Evolutionary conservation across 169 alveolate genomes (phyloP).

Genomic region (Cryptosporidium felis): DNA sequence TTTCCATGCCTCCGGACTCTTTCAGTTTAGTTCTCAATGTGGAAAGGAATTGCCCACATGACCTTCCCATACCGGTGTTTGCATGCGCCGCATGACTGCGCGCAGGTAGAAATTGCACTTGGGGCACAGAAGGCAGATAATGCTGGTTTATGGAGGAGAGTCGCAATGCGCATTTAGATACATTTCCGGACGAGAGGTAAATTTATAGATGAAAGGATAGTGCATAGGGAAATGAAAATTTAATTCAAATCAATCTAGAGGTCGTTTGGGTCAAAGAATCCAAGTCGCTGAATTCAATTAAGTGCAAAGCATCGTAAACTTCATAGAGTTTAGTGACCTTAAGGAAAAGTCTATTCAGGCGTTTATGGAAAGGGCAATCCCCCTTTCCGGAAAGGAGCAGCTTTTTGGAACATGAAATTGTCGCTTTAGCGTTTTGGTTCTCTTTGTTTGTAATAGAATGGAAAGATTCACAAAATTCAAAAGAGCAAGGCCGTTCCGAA

Average conservation of each 20-base stretch:
- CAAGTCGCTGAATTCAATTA: neutral
- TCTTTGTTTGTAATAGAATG: neutral
- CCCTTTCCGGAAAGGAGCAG: neutral
- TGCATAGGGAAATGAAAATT: neutral
- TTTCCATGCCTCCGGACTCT: too few relatives aligned
- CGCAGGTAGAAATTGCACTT: neutral
- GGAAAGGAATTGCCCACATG: neutral
- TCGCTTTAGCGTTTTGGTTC: slow-evolving; percentile 1
- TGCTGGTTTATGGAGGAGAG: too few relatives aligned
- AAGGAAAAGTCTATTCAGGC: neutral
- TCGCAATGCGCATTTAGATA: too few relatives aligned
- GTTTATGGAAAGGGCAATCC: neutral
- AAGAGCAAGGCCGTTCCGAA: neutral
- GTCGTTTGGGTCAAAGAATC: neutral
- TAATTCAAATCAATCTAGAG: neutral
- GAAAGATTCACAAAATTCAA: neutral
- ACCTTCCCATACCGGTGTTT: neutral
- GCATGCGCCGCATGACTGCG: neutral
- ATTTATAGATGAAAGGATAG: neutral
- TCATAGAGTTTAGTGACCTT: neutral
- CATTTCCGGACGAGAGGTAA: too few relatives aligned
- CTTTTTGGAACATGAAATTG: too few relatives aligned
- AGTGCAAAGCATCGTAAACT: neutral
- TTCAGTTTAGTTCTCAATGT: too few relatives aligned
- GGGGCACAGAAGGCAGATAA: too few relatives aligned